Conservation (phyloP, 768 basidiomycete species). For the Hemileccinum impolitum region DNA sequence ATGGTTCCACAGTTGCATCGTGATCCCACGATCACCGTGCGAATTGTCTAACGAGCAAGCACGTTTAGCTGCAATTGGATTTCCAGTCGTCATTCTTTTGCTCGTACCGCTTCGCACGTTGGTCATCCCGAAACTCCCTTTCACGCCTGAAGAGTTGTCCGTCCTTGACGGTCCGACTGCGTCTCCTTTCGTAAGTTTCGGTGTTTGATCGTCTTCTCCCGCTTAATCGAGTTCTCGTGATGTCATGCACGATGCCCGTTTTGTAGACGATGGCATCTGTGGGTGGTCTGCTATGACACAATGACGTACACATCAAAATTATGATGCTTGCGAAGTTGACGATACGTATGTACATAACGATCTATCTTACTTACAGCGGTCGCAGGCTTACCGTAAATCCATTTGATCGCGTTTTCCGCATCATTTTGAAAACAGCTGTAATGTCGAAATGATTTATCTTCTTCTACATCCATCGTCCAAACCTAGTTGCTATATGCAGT, state of each 20-base stretch:
- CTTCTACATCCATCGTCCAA: no score
- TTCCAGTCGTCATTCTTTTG: slow-evolving; percentile 84
- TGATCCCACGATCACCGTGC: not conserved
- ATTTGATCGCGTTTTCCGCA: no score
- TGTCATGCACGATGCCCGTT: no score
- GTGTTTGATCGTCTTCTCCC: not conserved
- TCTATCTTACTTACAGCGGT: no score
- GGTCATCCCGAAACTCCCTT: slow-evolving; percentile 71
- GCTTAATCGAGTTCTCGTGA: not conserved
- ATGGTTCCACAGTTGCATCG: not conserved
- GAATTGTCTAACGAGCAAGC: not conserved
- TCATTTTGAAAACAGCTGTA: no score
- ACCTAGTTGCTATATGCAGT: no score
- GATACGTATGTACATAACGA: no score
- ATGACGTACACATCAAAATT: no score
- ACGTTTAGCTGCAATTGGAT: slow-evolving; percentile 75
- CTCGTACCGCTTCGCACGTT: slow-evolving; percentile 73
- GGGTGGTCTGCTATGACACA: slow-evolving; percentile 24
- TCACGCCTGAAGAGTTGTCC: slow-evolving; percentile 71
- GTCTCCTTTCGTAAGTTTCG: slow-evolving; percentile 69
- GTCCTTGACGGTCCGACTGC: slow-evolving; percentile 91
- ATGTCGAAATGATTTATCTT: no score
- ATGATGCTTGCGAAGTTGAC: no score
- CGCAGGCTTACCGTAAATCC: no score
- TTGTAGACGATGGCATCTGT: slow-evolving; percentile 44